Evolutionary conservation across 805 yeast genomes (phyloP).

Genomic region (Cyberlindnera veronae): DNA sequence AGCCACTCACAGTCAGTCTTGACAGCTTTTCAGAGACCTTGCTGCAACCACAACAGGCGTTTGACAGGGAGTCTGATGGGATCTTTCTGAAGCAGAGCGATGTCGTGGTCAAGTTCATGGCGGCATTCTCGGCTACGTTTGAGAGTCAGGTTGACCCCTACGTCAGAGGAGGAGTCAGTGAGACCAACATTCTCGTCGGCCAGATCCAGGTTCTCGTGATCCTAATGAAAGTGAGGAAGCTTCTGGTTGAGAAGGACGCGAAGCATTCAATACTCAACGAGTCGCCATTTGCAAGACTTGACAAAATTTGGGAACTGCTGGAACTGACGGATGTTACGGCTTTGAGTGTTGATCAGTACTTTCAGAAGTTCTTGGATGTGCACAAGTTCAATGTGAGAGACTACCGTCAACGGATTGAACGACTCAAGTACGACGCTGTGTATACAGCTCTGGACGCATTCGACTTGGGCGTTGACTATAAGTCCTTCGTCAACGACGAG

Average conservation of each 20-base stretch:
- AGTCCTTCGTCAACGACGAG: constrained; percentile 8
- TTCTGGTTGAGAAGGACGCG: constrained; percentile 1
- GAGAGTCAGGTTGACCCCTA: constrained; percentile 23
- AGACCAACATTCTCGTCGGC: constrained; percentile 27
- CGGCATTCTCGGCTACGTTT: constrained; percentile 17
- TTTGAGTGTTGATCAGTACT: constrained; percentile 26
- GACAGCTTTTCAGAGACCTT: constrained; percentile 25
- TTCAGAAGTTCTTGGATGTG: constrained; percentile 26
- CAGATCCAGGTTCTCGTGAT: constrained; percentile 23
- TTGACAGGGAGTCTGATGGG: constrained; percentile 12
- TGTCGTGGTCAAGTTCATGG: constrained; percentile 19
- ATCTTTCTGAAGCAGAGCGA: constrained; percentile 17
- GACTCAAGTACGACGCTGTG: constrained; percentile 18
- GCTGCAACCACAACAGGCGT: constrained; percentile 16
- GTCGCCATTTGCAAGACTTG: constrained; percentile 27
- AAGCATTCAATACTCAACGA: constrained; percentile 6
- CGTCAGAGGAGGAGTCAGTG: constrained; percentile 23
- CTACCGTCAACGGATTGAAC: constrained; percentile 19
- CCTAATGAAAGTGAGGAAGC: constrained; percentile 17
- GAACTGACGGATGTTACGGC: constrained; percentile 30
- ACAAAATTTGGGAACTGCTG: constrained; percentile 33
- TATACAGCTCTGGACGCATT: constrained; percentile 23
- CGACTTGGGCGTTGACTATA: constrained; percentile 14
- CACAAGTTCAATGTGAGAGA: constrained; percentile 22
- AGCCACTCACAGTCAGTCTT: constrained; percentile 30